Evolutionary conservation across 129 eudicot species (phyloP), one percentile per base, ranked within the genome.

Genomic region (Glebionis coronaria): DNA sequence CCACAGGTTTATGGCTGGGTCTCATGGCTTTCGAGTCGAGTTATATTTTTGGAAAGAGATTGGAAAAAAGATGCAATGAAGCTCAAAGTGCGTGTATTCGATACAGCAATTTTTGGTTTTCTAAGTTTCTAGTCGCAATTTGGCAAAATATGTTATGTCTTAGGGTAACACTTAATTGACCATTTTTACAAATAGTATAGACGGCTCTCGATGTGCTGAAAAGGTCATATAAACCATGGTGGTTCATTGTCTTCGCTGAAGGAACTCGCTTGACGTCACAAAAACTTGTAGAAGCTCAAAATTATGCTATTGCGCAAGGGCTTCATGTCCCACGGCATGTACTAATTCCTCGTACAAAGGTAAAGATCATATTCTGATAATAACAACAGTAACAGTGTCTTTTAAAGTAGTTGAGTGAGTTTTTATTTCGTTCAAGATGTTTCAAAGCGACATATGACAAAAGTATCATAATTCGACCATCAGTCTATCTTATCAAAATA

Each of bases 321-420:
- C 72, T 83, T 72, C 84, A 83, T 16, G 51, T 83, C 51, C 95
- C 95, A 35, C 75, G 65, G 45, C 83, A 86, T 66, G 88, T 86
- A 57, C 59, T 86, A 54, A 59, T 85, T 75, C 89, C 94, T 61
- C 94, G 89, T 31, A 81, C 84, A 16, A 83, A 87, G 94, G 94
- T 87, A 23, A 65, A 1, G 40, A 44, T 12, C 12, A n/a, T 16
- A 2, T 61, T 6, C 21, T 64, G 27, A 19, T 0, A 3, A 38
- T 38, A 42, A 11, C 23, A 18, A 19, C 3, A 9, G 10, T 35
- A 6, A 6, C 9, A 35, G 7, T 35, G 42, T 35, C 0, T 35
- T 29, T 29, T 0, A 7, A 35, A 6, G 42, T 7, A 35, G 42
- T 35, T 35, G 42, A 35, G 38, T 29, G 38, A 29, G 42, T 8